A percentile compares a stretch with the other conserved stretches of the same genome.
Conservation (phyloP, 2,329 filamentous ascomycete species). For the Acephala macrosclerotiorum region DNA sequence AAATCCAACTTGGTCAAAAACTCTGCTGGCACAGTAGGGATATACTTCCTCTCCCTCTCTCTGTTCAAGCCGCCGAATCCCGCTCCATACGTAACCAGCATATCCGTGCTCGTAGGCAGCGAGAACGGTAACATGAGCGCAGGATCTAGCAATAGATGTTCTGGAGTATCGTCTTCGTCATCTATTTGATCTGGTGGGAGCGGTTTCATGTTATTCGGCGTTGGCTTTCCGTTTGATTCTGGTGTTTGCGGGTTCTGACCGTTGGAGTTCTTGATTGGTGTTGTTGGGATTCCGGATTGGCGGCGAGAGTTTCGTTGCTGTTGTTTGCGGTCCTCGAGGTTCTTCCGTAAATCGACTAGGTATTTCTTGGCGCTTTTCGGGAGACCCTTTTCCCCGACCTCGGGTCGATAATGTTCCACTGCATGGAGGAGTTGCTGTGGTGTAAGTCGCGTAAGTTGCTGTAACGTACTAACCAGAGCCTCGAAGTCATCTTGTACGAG, state of each 20-base stretch:
- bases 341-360: slow-evolving; percentile 79
- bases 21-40: slow-evolving; percentile 92
- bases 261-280: slow-evolving; percentile 49
- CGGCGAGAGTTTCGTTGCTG: slow-evolving; percentile 55
- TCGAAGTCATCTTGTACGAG: slow-evolving; percentile 86
- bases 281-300: slow-evolving; percentile 46
- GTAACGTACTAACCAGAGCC: slow-evolving; percentile 84
- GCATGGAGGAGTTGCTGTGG: slow-evolving; percentile 91
- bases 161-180: slow-evolving; percentile 73
- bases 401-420: slow-evolving; percentile 90
- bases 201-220: slow-evolving; percentile 33
- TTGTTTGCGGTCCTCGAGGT: slow-evolving; percentile 68
- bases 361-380: slow-evolving; percentile 90
- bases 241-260: slow-evolving; percentile 52
- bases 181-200: slow-evolving; percentile 39
- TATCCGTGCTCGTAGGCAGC: slow-evolving; percentile 95
- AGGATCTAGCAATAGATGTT: slow-evolving; percentile 84
- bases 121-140: slow-evolving; percentile 93
- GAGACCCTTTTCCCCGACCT: slow-evolving; percentile 93
- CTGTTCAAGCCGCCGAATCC: slow-evolving; percentile 93
- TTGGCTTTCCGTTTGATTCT: slow-evolving; percentile 49
- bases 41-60: slow-evolving; percentile 93
- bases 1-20: slow-evolving; percentile 86
- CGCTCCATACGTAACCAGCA: slow-evolving; percentile 94
- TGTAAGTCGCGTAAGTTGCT: slow-evolving; percentile 85